Evolutionary conservation across 2,329 filamentous ascomycete genomes (phyloP).

Genomic region (Trichoderma lentiforme): DNA sequence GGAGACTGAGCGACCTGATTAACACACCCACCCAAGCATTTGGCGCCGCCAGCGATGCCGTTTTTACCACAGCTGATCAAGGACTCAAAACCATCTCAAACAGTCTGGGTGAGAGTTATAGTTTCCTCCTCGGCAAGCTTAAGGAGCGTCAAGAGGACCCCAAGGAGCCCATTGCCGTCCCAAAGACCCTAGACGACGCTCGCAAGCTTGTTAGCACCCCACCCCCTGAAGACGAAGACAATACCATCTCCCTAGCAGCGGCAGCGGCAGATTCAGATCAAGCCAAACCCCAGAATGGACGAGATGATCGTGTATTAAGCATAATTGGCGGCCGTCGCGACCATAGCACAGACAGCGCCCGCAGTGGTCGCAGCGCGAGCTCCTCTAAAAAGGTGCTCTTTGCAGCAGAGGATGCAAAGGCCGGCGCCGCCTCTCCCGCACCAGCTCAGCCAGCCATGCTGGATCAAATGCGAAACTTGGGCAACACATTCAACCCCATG

Average conservation of each 20-base stretch:
- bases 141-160: constrained; percentile 61
- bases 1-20: constrained; percentile 79
- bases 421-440: constrained; percentile 19
- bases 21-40: constrained; percentile 80
- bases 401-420: constrained; percentile 39
- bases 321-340: constrained; percentile 74
- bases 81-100: constrained; percentile 87
- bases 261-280: constrained; percentile 40
- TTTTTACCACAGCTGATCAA: constrained; percentile 86
- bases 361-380: constrained; percentile 58
- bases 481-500: constrained; percentile 79
- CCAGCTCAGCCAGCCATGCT: constrained; percentile 54
- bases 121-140: constrained; percentile 84
- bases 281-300: constrained; percentile 31
- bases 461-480: constrained; percentile 77
- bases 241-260: constrained; percentile 52
- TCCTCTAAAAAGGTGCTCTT: constrained; percentile 59
- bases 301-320: constrained; percentile 65
- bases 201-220: constrained; percentile 80
- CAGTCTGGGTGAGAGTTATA: constrained; percentile 88
- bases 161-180: constrained; percentile 56
- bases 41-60: constrained; percentile 76
- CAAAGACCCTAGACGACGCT: constrained; percentile 90
- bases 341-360: constrained; percentile 70
- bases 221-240: constrained; percentile 61